These are phyloP conservation scores for Crithidia expoeki DNA, from an alignment of 208 protist genomes.

Conservation along the genomic window DNA sequence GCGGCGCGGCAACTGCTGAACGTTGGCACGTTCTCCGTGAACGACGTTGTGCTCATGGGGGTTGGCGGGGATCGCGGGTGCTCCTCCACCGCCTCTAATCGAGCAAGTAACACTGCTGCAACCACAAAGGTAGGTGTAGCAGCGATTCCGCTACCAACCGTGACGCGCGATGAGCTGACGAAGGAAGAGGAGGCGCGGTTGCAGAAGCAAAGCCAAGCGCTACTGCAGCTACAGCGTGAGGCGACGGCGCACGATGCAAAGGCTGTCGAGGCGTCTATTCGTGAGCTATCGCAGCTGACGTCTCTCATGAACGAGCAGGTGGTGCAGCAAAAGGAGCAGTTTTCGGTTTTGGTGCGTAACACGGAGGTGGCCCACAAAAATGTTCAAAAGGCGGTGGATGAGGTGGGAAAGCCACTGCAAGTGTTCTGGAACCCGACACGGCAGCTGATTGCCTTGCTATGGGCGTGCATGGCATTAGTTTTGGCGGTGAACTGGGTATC, in stretches of 20 bases:
- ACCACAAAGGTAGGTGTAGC: background rate
- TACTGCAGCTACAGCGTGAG: conserved; percentile 59
- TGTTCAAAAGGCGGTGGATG: conserved; percentile 62
- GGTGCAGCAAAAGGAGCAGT: conserved; percentile 84
- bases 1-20: conserved; percentile 32
- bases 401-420: conserved; percentile 59
- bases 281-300: conserved; percentile 88
- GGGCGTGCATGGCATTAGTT: conserved; percentile 61
- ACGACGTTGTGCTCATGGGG: conserved; percentile 8
- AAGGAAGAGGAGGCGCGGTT: conserved; percentile 53
- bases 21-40: conserved; percentile 10
- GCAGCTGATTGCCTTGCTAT: conserved; percentile 79
- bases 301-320: conserved; percentile 85
- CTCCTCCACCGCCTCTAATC: background rate
- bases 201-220: conserved; percentile 41
- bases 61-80: background rate
- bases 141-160: background rate
- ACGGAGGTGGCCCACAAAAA: conserved; percentile 63
- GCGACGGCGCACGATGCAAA: conserved; percentile 71
- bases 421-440: conserved; percentile 78
- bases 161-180: conserved; percentile 29
- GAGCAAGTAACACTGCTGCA: background rate
- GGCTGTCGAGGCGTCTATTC: conserved; percentile 70
- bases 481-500: conserved; percentile 60
- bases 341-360: conserved; percentile 76